Conservation (phyloP, 2,329 filamentous ascomycete species). For the Aureobasidium pullulans region DNA sequence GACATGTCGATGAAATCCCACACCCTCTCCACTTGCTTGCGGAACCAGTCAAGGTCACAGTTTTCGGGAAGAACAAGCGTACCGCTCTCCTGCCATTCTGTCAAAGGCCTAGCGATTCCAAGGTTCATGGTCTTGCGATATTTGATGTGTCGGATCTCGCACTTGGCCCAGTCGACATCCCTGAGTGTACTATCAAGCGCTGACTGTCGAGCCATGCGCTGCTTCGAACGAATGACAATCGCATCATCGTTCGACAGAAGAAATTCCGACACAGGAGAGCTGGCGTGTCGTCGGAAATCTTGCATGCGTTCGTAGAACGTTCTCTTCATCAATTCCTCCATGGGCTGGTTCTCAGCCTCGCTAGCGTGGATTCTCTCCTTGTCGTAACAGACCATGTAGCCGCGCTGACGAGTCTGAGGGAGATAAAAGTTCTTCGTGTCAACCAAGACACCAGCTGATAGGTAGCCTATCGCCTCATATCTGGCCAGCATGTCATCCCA, state of each 20-base stretch:
- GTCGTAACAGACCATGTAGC: constrained; percentile 40
- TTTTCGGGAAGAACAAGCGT: constrained; percentile 48
- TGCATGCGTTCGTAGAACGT: constrained; percentile 35
- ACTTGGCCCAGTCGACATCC: constrained; percentile 47
- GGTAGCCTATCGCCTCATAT: constrained; percentile 50
- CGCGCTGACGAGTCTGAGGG: constrained; percentile 49
- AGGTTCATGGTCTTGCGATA: constrained; percentile 45
- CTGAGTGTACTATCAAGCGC: constrained; percentile 16
- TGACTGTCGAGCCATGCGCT: constrained; percentile 35
- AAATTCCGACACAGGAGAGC: constrained; percentile 55
- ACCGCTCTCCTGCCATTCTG: constrained; percentile 51
- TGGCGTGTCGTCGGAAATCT: constrained; percentile 49
- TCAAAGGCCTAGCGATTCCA: constrained; percentile 51
- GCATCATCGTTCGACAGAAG: constrained; percentile 50
- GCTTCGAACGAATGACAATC: constrained; percentile 44
- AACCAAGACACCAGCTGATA: constrained; percentile 40
- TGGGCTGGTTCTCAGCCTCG: neutral
- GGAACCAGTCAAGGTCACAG: constrained; percentile 45
- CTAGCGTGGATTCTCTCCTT: neutral
- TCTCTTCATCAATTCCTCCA: neutral
- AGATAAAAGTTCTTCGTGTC: constrained; percentile 68
- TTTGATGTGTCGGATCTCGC: constrained; percentile 52
- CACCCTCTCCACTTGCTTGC: constrained; percentile 50
- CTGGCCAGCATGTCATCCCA: constrained; percentile 44
- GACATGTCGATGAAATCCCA: constrained; percentile 58